phyloP scores from a whole-genome alignment of 306 rosid genomes.

The Malus domestica region ASM211411v1 NC_041798.1:40877501-40878000 shows the following conservation, averaged over 20 bases:
- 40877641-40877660: not conserved
- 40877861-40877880: too few species aligned
- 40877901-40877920: too few species aligned
- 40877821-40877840: not conserved
- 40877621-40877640: not conserved
- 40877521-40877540: not conserved
- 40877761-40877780: not conserved
- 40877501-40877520: constrained; percentile 19
- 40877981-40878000: not conserved
- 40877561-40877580: not conserved
- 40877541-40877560: not conserved
- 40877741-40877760: not conserved
- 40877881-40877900: too few species aligned
- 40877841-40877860: not conserved
- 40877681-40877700: not conserved
- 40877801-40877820: not conserved
- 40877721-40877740: constrained; percentile 7
- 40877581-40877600: constrained; percentile 22
- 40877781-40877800: not conserved
- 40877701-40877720: constrained; percentile 34
- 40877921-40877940: too few species aligned
- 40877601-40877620: not conserved
- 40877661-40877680: not conserved
- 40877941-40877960: not conserved
- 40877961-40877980: not conserved